Conservation (phyloP, 306 rosid species). For the Pueraria montana region DNA sequence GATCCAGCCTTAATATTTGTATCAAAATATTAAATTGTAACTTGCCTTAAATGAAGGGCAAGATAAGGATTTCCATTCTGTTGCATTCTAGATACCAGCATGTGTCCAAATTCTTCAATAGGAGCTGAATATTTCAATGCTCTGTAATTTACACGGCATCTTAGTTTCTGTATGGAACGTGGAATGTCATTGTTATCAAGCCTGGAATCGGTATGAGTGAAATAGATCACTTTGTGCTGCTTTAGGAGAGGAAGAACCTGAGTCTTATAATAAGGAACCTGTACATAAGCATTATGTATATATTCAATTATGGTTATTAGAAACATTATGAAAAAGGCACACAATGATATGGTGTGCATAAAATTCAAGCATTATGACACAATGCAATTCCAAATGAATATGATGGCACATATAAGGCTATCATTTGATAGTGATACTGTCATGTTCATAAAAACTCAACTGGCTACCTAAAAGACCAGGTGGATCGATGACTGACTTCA, state of each 20-base stretch:
- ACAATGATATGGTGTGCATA: conserved; percentile 26
- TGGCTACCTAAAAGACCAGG: conserved; percentile 27
- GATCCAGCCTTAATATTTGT: conserved; percentile 29
- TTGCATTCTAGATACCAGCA: conserved; percentile 87
- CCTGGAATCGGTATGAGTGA: conserved; percentile 96
- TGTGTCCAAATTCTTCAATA: conserved; percentile 78
- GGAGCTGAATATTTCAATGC: conserved; percentile 92
- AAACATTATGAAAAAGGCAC: conserved; percentile 33
- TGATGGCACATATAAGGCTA: conserved; percentile 15
- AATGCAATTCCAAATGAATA: conserved; percentile 37
- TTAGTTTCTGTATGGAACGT: conserved; percentile 77
- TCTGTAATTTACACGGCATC: conserved; percentile 89
- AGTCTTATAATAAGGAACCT: conserved; percentile 80
- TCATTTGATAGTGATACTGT: conserved; percentile 19
- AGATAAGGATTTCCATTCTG: conserved; percentile 77
- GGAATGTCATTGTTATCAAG: conserved; percentile 81
- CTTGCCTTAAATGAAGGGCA: conserved; percentile 96
- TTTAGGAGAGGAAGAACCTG: conserved; percentile 88
- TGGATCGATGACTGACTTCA: conserved; percentile 36
- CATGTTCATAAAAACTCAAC: conserved; percentile 27
- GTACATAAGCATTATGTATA: conserved; percentile 49
- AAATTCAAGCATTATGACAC: conserved; percentile 22
- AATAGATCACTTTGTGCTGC: conserved; percentile 86
- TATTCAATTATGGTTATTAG: conserved; percentile 28
- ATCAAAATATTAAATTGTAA: conserved; percentile 37